Evolutionary conservation across 106 monocot species (phyloP).

Genomic region (Gastrodia elata): DNA sequence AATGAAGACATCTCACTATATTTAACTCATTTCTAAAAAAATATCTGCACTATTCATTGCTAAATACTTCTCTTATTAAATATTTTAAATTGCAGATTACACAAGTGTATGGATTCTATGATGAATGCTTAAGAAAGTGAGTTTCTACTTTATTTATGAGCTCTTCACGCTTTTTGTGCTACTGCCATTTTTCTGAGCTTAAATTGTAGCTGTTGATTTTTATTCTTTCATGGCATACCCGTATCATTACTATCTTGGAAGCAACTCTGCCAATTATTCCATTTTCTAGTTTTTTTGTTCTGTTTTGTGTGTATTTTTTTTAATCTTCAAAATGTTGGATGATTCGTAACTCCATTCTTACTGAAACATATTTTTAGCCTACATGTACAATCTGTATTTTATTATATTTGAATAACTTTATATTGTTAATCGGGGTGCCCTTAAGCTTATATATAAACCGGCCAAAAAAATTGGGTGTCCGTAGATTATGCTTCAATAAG

Average conservation of each 20-base stretch:
- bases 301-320: neutral
- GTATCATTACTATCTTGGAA: neutral
- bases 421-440: neutral
- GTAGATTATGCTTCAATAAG: no score
- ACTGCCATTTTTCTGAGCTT: neutral
- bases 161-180: neutral
- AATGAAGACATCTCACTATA: neutral
- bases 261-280: neutral
- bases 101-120: constrained; percentile 99
- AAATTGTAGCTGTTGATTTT: neutral
- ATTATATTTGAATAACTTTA: neutral
- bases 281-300: neutral
- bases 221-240: neutral
- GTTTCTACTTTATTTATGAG: constrained; percentile 17
- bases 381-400: no score
- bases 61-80: neutral
- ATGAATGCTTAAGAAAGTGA: constrained; percentile 98
- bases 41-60: neutral
- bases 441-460: neutral
- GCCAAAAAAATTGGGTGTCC: no score
- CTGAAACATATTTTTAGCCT: no score
- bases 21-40: neutral
- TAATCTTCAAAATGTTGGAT: neutral
- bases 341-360: no score
- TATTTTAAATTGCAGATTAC: constrained; percentile 74